Conservation (phyloP, 2,329 filamentous ascomycete genomes). For the Alternaria conjuncta region DNA sequence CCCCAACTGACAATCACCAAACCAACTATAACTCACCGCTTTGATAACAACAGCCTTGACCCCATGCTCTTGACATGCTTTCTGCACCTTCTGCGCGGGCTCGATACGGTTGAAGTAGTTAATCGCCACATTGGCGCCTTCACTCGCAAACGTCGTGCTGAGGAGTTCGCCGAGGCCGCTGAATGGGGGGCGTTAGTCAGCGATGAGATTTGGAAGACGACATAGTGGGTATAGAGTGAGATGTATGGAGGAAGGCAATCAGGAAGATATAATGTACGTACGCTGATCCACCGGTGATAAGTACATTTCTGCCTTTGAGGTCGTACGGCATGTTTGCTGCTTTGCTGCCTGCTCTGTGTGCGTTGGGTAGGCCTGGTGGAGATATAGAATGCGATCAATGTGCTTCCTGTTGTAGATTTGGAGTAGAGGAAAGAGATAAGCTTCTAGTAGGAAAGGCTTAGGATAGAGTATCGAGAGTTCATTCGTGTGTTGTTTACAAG, state of each 20-base stretch:
- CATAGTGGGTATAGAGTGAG: not conserved
- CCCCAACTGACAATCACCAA: too few species aligned
- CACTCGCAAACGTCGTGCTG: constrained; percentile 69
- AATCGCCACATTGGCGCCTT: constrained; percentile 73
- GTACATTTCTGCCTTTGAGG: constrained; percentile 66
- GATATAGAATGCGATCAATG: not conserved
- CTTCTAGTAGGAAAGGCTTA: too few species aligned
- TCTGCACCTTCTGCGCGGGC: constrained; percentile 65
- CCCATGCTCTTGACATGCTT: constrained; percentile 60
- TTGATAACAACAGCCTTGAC: constrained; percentile 64
- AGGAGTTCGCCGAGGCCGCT: constrained; percentile 76
- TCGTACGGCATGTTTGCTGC: constrained; percentile 63
- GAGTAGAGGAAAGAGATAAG: not conserved
- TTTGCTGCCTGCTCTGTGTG: not conserved
- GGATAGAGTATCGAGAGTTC: too few species aligned
- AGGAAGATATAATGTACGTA: constrained; percentile 42
- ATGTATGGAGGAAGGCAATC: not conserved
- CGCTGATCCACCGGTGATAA: constrained; percentile 70
- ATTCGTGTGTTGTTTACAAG: not conserved
- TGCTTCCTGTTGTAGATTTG: too few species aligned
- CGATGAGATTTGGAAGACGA: too few species aligned
- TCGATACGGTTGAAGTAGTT: constrained; percentile 72
- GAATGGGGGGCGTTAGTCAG: not conserved
- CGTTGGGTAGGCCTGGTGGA: not conserved
- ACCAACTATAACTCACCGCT: constrained; percentile 56